Conservation (phyloP, 2,329 filamentous ascomycete genomes). For the Dactylellina drechsleri region DNA sequence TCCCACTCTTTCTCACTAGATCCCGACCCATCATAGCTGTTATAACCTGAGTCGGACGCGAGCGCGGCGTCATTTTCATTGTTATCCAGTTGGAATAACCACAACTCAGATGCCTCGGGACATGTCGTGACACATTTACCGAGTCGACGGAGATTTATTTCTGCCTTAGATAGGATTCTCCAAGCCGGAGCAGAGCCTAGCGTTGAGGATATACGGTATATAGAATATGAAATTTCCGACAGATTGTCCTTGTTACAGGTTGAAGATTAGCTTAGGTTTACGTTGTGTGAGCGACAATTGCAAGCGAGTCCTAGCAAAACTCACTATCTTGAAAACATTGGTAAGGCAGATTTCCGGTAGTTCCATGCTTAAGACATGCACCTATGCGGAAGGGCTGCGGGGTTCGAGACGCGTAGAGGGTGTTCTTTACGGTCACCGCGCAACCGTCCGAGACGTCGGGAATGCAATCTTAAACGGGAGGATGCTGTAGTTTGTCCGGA, state of each 20-base stretch:
- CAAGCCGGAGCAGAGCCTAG: constrained; percentile 49
- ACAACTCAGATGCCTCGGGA: constrained; percentile 40
- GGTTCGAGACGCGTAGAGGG: constrained; percentile 37
- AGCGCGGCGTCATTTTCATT: constrained; percentile 41
- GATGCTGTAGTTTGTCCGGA: constrained; percentile 47
- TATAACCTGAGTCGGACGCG: constrained; percentile 48
- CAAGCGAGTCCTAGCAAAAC: constrained; percentile 10
- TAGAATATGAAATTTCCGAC: constrained; percentile 49
- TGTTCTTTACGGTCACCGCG: constrained; percentile 43
- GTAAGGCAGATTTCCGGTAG: constrained; percentile 54
- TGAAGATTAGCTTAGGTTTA: constrained; percentile 34
- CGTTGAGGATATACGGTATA: constrained; percentile 49
- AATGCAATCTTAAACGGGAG: constrained; percentile 51
- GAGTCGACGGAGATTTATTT: constrained; percentile 43
- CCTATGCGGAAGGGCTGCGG: constrained; percentile 44
- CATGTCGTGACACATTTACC: constrained; percentile 50
- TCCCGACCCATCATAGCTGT: constrained; percentile 49
- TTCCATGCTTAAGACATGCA: constrained; percentile 55
- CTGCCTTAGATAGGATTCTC: constrained; percentile 45
- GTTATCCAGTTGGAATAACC: constrained; percentile 47
- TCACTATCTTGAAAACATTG: constrained; percentile 55
- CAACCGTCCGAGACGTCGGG: constrained; percentile 51
- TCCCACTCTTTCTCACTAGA: constrained; percentile 49
- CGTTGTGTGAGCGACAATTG: constrained; percentile 9
- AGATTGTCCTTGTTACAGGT: constrained; percentile 46